Evolutionary conservation across 306 rosid genomes (phyloP), one percentile per base, ranked within the genome.

Genomic region (Pterocarpus macrocarpus): DNA sequence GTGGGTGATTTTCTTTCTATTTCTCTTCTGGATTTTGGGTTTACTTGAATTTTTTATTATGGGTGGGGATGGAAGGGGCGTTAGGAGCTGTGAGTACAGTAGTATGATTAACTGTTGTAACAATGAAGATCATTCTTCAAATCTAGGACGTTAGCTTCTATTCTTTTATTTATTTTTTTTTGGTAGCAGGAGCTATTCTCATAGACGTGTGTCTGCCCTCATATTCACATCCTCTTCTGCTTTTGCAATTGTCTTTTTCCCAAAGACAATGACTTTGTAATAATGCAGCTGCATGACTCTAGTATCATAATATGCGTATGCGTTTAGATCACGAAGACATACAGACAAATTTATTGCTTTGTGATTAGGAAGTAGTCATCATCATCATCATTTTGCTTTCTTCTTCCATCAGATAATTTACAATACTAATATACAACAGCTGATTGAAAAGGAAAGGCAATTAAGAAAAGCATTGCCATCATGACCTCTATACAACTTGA

Each of bases 301-400:
- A 22, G 55, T 17, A 43, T 63, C 59, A 71, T 80, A 64, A 7
- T 15, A 63, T 49, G 15, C 44, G 66, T 47, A 57, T 13, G 17
- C 28, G 47, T 74, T 64, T 38, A 14, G 50, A 69, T 52, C 59
- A 53, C 13, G 38, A 33, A 36, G 36, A 56, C 76, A 63, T 63
- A 30, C 11, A 11, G 53, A 77, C 76, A 66, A 65, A 47, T 49
- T 66, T 57, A 78, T 44, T 78, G 65, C 71, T 53, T 6, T 76
- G 75, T 77, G 80, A 77, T 47, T 52, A 38, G 74, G 73, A 70
- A 22, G 8, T 5, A 63, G 75, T 58, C 72, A 36, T 65, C 39
- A 72, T 34, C 58, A 16, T 49, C 55, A 10, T 50, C 57, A 50
- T 43, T 43, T 43, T 50, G 57, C 49, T 32, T 55, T 55, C 22